These are phyloP conservation scores for Remersonia thermophila DNA, from an alignment of 2,329 filamentous ascomycete genomes.

Conservation along the genomic window DNA sequence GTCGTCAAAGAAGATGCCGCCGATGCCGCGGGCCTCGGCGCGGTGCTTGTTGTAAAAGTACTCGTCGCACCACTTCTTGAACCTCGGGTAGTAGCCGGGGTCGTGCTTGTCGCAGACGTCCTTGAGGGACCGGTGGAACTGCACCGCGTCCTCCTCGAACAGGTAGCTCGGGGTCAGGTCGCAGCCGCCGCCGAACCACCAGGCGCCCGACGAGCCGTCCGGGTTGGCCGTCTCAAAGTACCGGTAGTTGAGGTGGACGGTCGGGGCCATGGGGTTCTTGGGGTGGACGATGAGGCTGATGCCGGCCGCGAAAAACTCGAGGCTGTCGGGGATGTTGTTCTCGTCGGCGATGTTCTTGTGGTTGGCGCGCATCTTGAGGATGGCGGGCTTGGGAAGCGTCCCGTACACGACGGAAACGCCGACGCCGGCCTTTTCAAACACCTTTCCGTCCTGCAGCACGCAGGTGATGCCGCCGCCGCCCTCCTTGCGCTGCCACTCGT, in stretches of 20 bases:
- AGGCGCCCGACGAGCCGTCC: slow-evolving; percentile 69
- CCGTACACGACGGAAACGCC: slow-evolving; percentile 95
- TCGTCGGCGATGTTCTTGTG: slow-evolving; percentile 73
- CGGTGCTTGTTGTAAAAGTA: slow-evolving; percentile 95
- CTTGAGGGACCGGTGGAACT: slow-evolving; percentile 93
- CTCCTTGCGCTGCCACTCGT: slow-evolving; percentile 77
- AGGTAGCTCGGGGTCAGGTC: slow-evolving; percentile 89
- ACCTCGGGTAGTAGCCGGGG: slow-evolving; percentile 79
- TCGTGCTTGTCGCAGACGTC: slow-evolving; percentile 88
- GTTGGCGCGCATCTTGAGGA: slow-evolving; percentile 85
- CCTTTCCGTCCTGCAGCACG: slow-evolving; percentile 88
- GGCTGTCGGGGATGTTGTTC: slow-evolving; percentile 52
- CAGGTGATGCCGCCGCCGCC: slow-evolving; percentile 91
- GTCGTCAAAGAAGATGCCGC: slow-evolving; percentile 98
- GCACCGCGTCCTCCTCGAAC: slow-evolving; percentile 92
- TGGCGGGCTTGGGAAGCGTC: slow-evolving; percentile 71
- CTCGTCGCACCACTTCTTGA: slow-evolving; percentile 97
- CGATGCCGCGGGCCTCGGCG: slow-evolving; percentile 72
- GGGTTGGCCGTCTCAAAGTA: slow-evolving; percentile 94
- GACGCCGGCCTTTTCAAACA: slow-evolving; percentile 95
- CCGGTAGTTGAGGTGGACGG: slow-evolving; percentile 94
- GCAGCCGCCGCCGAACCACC: slow-evolving; percentile 97
- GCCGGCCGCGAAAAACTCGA: slow-evolving; percentile 92
- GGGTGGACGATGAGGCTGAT: slow-evolving; percentile 90
- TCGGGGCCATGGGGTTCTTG: slow-evolving; percentile 90